A percentile compares a stretch with the other conserved stretches of the same genome.
Evolutionary conservation across 73 alveolate species (phyloP).

Genomic region (Blepharisma japonicum): DNA sequence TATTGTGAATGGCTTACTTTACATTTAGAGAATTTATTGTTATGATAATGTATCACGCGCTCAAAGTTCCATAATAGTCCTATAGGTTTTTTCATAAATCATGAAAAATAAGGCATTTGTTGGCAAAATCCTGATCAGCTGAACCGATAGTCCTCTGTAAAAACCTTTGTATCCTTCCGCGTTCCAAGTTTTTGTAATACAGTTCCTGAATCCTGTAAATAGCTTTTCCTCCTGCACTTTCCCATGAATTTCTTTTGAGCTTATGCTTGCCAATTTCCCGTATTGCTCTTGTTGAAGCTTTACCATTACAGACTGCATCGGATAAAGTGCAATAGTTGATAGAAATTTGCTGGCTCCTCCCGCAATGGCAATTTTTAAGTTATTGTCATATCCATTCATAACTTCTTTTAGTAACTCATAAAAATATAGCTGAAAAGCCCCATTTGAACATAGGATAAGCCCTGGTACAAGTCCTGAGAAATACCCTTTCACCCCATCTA

Average conservation of each 20-base stretch:
- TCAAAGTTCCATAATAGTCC: not conserved
- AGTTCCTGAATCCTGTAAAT: conserved; percentile 8
- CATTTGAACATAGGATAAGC: conserved; percentile 21
- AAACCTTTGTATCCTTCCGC: conserved; percentile 10
- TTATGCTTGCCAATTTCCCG: not conserved
- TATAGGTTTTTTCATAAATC: conserved; percentile 4
- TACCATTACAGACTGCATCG: not conserved
- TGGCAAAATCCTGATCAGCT: conserved; percentile 11
- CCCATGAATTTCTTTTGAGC: not conserved
- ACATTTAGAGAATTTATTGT: too few relatives aligned
- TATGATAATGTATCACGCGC: too few relatives aligned
- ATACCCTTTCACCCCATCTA: conserved; percentile 22
- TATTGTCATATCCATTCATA: not conserved
- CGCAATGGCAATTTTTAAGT: not conserved
- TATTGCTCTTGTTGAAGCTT: conserved; percentile 23
- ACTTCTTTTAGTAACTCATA: conserved; percentile 7
- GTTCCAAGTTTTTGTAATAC: not conserved
- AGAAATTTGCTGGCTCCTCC: conserved; percentile 20
- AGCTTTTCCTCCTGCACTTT: not conserved
- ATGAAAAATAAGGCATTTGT: not conserved
- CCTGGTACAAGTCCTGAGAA: conserved; percentile 21
- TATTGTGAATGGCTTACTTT: too few relatives aligned
- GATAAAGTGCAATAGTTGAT: conserved; percentile 11
- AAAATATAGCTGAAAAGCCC: not conserved
- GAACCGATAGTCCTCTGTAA: conserved; percentile 11